A percentile compares a stretch with the other conserved stretches of the same genome.
These are phyloP conservation scores for Emmonsiellopsis sp. DNA, from an alignment of 2,329 filamentous ascomycete species.

Conservation along the genomic window DNA sequence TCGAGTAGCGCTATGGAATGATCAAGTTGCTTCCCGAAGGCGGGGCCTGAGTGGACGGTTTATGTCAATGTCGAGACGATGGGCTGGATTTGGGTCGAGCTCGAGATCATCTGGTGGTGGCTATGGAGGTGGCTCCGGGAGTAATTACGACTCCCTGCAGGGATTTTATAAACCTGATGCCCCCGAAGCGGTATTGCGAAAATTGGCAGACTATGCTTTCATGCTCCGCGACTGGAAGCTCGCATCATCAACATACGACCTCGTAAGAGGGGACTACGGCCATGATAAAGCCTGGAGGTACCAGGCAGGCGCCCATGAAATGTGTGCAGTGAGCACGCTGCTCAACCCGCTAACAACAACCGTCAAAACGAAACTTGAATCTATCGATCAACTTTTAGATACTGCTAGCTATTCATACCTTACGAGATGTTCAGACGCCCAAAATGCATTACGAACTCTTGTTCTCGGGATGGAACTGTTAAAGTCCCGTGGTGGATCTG, in stretches of 20 bases:
- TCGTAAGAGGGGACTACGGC: conserved; percentile 78
- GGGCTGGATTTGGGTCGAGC: conserved; percentile 67
- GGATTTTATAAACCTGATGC: conserved; percentile 79
- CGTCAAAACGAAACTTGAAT: conserved; percentile 69
- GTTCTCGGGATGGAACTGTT: conserved; percentile 72
- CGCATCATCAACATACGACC: conserved; percentile 82
- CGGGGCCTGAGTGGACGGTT: conserved; percentile 87
- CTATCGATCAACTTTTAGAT: conserved; percentile 78
- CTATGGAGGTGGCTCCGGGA: conserved; percentile 33
- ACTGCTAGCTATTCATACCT: conserved; percentile 88
- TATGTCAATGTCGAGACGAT: conserved; percentile 85
- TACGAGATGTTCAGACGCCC: conserved; percentile 69
- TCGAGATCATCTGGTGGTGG: conserved; percentile 52
- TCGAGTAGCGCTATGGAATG: conserved; percentile 85
- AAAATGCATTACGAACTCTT: conserved; percentile 70
- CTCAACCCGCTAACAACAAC: conserved; percentile 64
- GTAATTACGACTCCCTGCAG: conserved; percentile 66
- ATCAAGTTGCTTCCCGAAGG: conserved; percentile 85
- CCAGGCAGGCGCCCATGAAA: conserved; percentile 88
- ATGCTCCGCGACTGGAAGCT: conserved; percentile 97
- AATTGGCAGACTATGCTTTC: conserved; percentile 88
- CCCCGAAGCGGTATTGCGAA: conserved; percentile 84
- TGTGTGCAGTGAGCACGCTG: conserved; percentile 78
- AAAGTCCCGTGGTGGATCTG: conserved; percentile 67
- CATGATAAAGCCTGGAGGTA: conserved; percentile 97